These are phyloP conservation scores for Cercis canadensis DNA, from an alignment of 306 rosid genomes.

Conservation along the genomic window DNA sequence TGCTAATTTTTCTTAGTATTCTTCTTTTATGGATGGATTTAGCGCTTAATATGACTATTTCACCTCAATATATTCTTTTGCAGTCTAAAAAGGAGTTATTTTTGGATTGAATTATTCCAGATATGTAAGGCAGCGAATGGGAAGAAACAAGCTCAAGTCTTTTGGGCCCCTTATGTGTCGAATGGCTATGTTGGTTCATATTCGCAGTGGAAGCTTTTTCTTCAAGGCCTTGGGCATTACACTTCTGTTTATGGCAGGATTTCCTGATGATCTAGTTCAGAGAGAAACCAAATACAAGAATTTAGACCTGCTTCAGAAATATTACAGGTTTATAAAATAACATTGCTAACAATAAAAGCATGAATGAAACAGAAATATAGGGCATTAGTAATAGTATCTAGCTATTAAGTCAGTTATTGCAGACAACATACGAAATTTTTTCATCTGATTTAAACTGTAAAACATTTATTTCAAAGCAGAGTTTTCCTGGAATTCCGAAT, in stretches of 20 bases:
- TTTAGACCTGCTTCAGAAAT: constrained; percentile 85
- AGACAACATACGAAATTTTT: background rate
- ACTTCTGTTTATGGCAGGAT: constrained; percentile 90
- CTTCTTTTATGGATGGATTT: background rate
- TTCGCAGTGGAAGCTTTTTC: constrained; percentile 91
- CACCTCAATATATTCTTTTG: background rate
- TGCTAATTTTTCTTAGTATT: background rate
- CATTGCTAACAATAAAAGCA: background rate
- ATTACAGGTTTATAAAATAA: constrained; percentile 68
- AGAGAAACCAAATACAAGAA: constrained; percentile 84
- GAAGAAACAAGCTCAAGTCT: constrained; percentile 91
- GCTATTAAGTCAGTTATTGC: background rate
- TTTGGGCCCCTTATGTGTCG: constrained; percentile 52
- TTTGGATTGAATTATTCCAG: constrained; percentile 34
- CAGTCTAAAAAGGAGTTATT: constrained; percentile 11
- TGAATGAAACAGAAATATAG: constrained; percentile 23
- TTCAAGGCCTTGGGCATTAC: constrained; percentile 91
- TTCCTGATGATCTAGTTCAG: constrained; percentile 76
- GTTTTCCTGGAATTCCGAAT: background rate
- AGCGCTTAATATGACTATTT: background rate
- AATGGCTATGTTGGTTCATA: constrained; percentile 65
- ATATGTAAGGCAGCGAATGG: constrained; percentile 69
- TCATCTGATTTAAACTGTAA: background rate
- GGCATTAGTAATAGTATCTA: background rate
- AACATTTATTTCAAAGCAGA: background rate